Evolutionary conservation across 768 basidiomycete species (phyloP).

Genomic region (Ramaria rubella): DNA sequence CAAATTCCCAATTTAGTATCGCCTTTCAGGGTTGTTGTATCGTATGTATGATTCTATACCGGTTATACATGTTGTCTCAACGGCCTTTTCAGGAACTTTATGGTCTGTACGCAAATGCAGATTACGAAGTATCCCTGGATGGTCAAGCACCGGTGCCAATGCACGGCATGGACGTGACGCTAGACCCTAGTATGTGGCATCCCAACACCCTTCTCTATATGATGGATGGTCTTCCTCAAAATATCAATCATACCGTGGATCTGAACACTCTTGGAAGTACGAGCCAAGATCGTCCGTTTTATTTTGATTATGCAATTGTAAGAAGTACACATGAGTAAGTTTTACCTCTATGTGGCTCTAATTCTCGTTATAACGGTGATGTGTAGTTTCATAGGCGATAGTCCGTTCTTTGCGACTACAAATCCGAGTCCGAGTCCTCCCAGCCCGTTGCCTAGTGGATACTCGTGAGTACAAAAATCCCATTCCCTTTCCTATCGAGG

Average conservation of each 20-base stretch:
- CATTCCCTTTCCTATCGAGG: background rate
- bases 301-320: constrained; percentile 3
- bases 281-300: background rate
- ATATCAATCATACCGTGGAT: background rate
- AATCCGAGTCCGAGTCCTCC: too few species aligned
- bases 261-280: background rate
- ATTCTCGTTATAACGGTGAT: background rate
- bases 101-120: constrained; percentile 23
- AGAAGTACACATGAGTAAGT: background rate
- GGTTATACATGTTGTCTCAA: constrained; percentile 21
- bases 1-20: background rate
- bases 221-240: constrained; percentile 2
- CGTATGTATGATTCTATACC: constrained; percentile 22
- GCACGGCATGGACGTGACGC: background rate
- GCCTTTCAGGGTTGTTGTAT: constrained; percentile 10
- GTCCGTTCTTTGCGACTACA: background rate
- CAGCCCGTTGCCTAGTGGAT: too few species aligned
- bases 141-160: constrained; percentile 7
- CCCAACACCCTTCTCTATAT: constrained; percentile 5
- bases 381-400: background rate
- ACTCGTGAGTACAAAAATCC: too few species aligned
- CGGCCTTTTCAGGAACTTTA: constrained; percentile 29
- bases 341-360: background rate
- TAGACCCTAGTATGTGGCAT: background rate
- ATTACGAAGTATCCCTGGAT: constrained; percentile 29